phyloP scores from a whole-genome alignment of 2,329 filamentous ascomycete genomes.

The Sphaerulina vaccinii region DNA sequence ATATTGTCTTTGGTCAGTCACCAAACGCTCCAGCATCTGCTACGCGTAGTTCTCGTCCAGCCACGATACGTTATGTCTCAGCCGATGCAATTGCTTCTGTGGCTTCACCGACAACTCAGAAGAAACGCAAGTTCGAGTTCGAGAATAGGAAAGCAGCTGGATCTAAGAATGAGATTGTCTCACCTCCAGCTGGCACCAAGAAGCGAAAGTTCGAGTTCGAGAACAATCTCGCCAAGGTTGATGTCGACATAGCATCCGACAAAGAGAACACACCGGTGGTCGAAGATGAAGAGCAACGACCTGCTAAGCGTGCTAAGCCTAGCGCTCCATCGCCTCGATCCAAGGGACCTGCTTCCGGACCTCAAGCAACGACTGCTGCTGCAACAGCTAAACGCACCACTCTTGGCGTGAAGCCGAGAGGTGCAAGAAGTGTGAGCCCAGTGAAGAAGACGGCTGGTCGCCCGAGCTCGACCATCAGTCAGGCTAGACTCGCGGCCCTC shows the following conservation, averaged over 20 bases:
- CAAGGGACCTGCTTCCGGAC: slow-evolving; percentile 8
- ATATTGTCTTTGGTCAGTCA: slow-evolving; percentile 45
- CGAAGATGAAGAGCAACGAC: slow-evolving; percentile 32
- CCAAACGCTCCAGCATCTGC: slow-evolving; percentile 33
- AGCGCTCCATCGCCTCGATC: slow-evolving; percentile 9
- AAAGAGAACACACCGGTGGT: slow-evolving; percentile 43
- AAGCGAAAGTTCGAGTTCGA: slow-evolving; percentile 23
- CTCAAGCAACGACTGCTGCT: slow-evolving; percentile 14
- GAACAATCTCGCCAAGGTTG: slow-evolving; percentile 13
- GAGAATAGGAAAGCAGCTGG: slow-evolving; percentile 29
- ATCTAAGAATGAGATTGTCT: slow-evolving; percentile 42
- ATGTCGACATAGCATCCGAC: slow-evolving; percentile 33
- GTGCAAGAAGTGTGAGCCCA: slow-evolving; percentile 24
- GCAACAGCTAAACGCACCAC: slow-evolving; percentile 29
- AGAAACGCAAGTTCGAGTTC: slow-evolving; percentile 47
- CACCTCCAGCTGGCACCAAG: slow-evolving; percentile 16
- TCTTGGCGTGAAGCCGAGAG: slow-evolving; percentile 37
- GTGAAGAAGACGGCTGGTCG: slow-evolving; percentile 23
- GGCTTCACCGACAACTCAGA: slow-evolving; percentile 31
- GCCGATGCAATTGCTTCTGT: slow-evolving; percentile 30
- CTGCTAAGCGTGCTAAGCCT: slow-evolving; percentile 32
- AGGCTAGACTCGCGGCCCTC: slow-evolving; percentile 34
- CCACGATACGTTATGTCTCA: slow-evolving; percentile 48
- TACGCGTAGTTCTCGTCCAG: slow-evolving; percentile 34
- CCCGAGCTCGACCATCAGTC: slow-evolving; percentile 29